Conservation (phyloP, 208 protist species). For the Wallacemonas collosoma region DNA sequence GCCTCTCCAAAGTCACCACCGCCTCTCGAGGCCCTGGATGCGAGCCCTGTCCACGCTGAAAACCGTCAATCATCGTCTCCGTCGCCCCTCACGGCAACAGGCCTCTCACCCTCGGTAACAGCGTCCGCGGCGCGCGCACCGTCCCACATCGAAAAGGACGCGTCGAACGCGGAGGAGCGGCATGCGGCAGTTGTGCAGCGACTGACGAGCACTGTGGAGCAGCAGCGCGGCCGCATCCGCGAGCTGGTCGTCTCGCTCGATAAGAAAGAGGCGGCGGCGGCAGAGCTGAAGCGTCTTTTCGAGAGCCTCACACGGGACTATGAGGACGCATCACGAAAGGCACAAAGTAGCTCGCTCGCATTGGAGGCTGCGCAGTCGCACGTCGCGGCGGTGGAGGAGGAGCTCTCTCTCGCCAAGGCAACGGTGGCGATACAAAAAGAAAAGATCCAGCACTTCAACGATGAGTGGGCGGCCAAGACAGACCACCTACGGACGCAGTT, state of each 20-base stretch:
- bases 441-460: constrained; percentile 33
- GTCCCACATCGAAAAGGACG: background rate
- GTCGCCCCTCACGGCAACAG: background rate
- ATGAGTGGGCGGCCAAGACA: constrained; percentile 40
- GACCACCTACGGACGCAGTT: constrained; percentile 41
- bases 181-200: background rate
- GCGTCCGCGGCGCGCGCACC: too few relatives aligned
- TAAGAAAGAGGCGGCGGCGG: constrained; percentile 31
- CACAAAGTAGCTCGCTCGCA: constrained; percentile 18
- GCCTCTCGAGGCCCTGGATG: background rate
- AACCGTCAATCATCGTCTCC: background rate
- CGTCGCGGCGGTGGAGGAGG: constrained; percentile 26
- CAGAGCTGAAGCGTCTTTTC: constrained; percentile 43
- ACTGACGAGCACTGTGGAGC: constrained; percentile 30
- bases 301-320: constrained; percentile 44
- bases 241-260: constrained; percentile 26
- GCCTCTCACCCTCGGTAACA: too few relatives aligned
- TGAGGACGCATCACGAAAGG: constrained; percentile 29
- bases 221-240: constrained; percentile 31
- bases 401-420: constrained; percentile 28
- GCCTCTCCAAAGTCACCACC: background rate
- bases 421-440: constrained; percentile 24
- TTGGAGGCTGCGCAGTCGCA: constrained; percentile 28
- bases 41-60: background rate
- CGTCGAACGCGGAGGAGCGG: background rate